A percentile compares a stretch with the other conserved stretches of the same genome.
These are phyloP conservation scores for Musa itinerans DNA, from an alignment of 176 grass and related monocot genomes.

Conservation along the genomic window DNA sequence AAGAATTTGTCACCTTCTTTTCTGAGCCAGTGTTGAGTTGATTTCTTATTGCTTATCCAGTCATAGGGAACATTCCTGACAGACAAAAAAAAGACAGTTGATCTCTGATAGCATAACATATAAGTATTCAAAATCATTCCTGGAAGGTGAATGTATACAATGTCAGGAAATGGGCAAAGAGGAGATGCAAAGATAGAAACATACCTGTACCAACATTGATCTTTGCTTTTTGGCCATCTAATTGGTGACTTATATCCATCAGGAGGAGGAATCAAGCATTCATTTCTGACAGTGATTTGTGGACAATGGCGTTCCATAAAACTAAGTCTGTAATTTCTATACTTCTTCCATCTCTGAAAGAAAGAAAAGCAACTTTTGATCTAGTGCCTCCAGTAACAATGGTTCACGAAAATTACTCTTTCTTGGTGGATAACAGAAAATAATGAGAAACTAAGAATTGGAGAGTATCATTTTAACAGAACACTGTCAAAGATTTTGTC, in stretches of 20 bases:
- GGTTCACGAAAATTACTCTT: no score
- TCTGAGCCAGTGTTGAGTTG: slow-evolving; percentile 86
- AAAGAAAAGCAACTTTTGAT: background rate
- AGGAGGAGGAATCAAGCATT: slow-evolving; percentile 78
- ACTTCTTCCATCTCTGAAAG: slow-evolving; percentile 52
- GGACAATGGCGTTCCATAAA: slow-evolving; percentile 97
- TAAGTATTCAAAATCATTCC: background rate
- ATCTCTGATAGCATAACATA: background rate
- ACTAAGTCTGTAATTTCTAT: slow-evolving; percentile 82
- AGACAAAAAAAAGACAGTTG: background rate
- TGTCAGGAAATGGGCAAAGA: background rate
- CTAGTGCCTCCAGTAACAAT: no score
- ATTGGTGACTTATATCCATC: slow-evolving; percentile 76
- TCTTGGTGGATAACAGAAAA: no score
- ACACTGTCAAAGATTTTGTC: no score
- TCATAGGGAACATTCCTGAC: slow-evolving; percentile 88
- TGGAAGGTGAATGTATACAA: background rate
- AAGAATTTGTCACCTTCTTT: slow-evolving; percentile 87
- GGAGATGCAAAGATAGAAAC: background rate
- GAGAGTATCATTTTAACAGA: no score
- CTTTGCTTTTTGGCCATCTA: slow-evolving; percentile 95
- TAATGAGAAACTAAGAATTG: no score
- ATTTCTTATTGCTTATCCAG: slow-evolving; percentile 99
- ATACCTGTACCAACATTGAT: slow-evolving; percentile 91
- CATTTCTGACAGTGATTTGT: slow-evolving; percentile 45